These are phyloP conservation scores for Panaeolus papilionaceus DNA, from an alignment of 768 basidiomycete species.

Conservation along the genomic window DNA sequence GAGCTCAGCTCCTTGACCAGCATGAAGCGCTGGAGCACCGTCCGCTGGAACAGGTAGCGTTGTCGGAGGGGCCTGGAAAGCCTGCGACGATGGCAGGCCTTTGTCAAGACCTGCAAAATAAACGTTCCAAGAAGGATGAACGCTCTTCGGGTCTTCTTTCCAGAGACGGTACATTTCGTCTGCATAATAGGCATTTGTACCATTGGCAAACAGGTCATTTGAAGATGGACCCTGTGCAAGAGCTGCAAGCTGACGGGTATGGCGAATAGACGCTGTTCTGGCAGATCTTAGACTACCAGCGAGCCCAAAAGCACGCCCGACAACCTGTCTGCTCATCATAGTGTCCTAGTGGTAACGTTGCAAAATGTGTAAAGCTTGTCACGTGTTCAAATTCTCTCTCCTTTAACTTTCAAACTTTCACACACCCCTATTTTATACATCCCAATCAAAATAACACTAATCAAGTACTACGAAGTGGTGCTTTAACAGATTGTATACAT, in stretches of 20 bases:
- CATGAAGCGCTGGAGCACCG: slow-evolving; percentile 79
- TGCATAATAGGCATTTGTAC: slow-evolving; percentile 94
- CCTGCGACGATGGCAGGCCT: slow-evolving; percentile 78
- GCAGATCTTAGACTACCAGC: slow-evolving; percentile 7
- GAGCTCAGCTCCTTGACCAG: slow-evolving; percentile 75
- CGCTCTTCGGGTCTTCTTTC: slow-evolving; percentile 88
- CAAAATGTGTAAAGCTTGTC: slow-evolving; percentile 2
- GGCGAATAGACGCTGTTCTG: not conserved
- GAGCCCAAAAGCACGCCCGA: slow-evolving; percentile 13
- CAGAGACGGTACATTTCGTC: slow-evolving; percentile 97
- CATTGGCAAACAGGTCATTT: slow-evolving; percentile 90
- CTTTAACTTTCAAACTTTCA: slow-evolving; percentile 15
- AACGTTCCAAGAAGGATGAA: slow-evolving; percentile 92
- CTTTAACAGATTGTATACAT: not conserved
- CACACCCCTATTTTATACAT: slow-evolving; percentile 12
- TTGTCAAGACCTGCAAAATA: slow-evolving; percentile 95
- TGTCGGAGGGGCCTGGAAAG: slow-evolving; percentile 84
- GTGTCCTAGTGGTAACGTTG: slow-evolving; percentile 13
- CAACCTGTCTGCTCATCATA: slow-evolving; percentile 12
- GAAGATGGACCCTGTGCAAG: slow-evolving; percentile 58
- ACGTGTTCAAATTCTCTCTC: not conserved
- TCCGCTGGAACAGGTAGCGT: slow-evolving; percentile 75
- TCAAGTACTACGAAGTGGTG: not conserved
- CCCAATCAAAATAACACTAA: not conserved
- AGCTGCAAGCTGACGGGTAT: slow-evolving; percentile 23